These are phyloP conservation scores for Purshia tridentata DNA, from an alignment of 306 rosid genomes.

Conservation along the genomic window DNA sequence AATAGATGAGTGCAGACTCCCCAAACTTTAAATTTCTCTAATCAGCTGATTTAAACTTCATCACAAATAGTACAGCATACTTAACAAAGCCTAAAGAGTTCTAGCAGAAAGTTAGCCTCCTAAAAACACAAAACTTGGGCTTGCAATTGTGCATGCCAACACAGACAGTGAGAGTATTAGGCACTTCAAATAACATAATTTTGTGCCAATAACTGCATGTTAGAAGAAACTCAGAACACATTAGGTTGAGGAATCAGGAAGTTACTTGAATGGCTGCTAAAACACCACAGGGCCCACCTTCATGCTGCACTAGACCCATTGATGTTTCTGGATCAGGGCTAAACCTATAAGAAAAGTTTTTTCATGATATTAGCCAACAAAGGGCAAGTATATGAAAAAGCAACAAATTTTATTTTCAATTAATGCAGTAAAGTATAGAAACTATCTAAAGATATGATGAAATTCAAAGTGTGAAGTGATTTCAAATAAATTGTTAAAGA, in stretches of 20 bases:
- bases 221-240: conserved; percentile 21
- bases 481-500: neutral
- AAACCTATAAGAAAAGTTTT: conserved; percentile 56
- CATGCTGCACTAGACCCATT: conserved; percentile 98
- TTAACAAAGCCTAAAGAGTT: neutral
- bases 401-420: conserved; percentile 1
- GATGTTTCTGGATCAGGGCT: conserved; percentile 82
- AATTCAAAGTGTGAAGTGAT: neutral
- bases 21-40: neutral
- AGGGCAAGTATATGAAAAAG: conserved; percentile 27
- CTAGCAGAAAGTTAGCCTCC: neutral
- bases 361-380: conserved; percentile 35
- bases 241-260: conserved; percentile 34
- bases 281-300: conserved; percentile 99
- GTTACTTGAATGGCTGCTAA: conserved; percentile 96
- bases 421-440: neutral
- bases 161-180: conserved; percentile 12
- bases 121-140: neutral
- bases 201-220: conserved; percentile 18
- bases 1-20: neutral
- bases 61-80: neutral
- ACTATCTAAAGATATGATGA: neutral
- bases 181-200: conserved; percentile 7
- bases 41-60: neutral
- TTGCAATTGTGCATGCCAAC: neutral